Evolutionary conservation across 768 basidiomycete species (phyloP).

Genomic region (Termitomyces sp.): DNA sequence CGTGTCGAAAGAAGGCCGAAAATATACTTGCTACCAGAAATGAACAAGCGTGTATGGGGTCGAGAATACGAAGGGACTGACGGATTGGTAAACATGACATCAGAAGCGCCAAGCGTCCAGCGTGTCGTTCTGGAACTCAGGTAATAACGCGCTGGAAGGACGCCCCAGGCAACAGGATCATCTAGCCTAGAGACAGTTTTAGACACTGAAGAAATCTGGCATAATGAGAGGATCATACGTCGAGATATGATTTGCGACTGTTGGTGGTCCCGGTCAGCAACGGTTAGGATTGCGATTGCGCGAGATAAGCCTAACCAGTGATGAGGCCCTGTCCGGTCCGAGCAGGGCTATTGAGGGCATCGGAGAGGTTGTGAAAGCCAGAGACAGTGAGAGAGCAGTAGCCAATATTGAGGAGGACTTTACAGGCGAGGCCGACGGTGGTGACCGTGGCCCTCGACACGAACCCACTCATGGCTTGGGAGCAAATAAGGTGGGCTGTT

Average conservation of each 20-base stretch:
- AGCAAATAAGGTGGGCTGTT: not conserved
- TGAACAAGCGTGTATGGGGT: slow-evolving; percentile 6
- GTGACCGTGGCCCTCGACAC: slow-evolving; percentile 59
- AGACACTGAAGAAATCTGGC: not conserved
- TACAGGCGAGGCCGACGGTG: slow-evolving; percentile 71
- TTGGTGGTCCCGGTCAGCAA: not conserved
- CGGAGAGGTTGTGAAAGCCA: slow-evolving; percentile 59
- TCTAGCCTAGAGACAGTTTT: slow-evolving; percentile 51
- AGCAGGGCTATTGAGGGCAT: slow-evolving; percentile 48
- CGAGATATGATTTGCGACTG: slow-evolving; percentile 93
- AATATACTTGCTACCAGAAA: slow-evolving; percentile 53
- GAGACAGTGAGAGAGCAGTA: slow-evolving; percentile 64
- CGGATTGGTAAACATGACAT: slow-evolving; percentile 94
- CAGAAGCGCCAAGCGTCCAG: slow-evolving; percentile 91
- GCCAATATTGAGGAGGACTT: slow-evolving; percentile 65
- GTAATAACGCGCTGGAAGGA: slow-evolving; percentile 64
- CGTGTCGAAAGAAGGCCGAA: slow-evolving; percentile 80
- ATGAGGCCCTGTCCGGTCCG: slow-evolving; percentile 60
- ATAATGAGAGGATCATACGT: slow-evolving; percentile 48
- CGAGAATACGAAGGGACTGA: slow-evolving; percentile 30
- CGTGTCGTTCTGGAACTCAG: slow-evolving; percentile 56
- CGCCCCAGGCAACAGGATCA: slow-evolving; percentile 85
- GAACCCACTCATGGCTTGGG: slow-evolving; percentile 30
- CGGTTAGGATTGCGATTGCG: not conserved
- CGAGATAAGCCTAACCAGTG: slow-evolving; percentile 47